Percentiles rank a stretch among this genome's conserved stretches.
phyloP scores from a whole-genome alignment of 2,329 filamentous ascomycete species.

The Monilinia fructigena region DNA sequence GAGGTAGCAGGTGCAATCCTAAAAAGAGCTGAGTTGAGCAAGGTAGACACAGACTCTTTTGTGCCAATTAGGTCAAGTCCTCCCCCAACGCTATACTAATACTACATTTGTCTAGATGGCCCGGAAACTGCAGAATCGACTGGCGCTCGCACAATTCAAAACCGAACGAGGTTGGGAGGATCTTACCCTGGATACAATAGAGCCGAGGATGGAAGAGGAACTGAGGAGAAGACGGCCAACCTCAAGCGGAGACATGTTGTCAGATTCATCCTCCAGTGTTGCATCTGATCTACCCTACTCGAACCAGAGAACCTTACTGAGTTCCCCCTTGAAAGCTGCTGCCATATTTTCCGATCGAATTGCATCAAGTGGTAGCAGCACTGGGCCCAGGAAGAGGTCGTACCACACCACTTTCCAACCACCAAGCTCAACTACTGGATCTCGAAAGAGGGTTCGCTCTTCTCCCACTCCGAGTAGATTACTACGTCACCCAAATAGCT shows the following conservation, averaged over 20 bases:
- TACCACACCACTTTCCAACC: slow-evolving; percentile 57
- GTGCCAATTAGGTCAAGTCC: slow-evolving; percentile 16
- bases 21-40: slow-evolving; percentile 72
- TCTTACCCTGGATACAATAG: slow-evolving; percentile 79
- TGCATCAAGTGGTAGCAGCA: slow-evolving; percentile 66
- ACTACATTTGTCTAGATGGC: slow-evolving; percentile 69
- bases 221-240: slow-evolving; percentile 63
- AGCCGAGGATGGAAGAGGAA: slow-evolving; percentile 79
- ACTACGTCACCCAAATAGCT: slow-evolving; percentile 51
- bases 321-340: slow-evolving; percentile 81
- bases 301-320: slow-evolving; percentile 56
- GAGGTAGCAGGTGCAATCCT: slow-evolving; percentile 67
- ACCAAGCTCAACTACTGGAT: slow-evolving; percentile 48
- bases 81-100: slow-evolving; percentile 27
- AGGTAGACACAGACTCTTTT: slow-evolving; percentile 55
- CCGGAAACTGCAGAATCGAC: slow-evolving; percentile 84
- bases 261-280: slow-evolving; percentile 77
- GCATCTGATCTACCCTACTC: slow-evolving; percentile 75
- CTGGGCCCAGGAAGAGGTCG: slow-evolving; percentile 62
- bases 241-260: slow-evolving; percentile 69
- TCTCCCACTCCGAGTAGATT: slow-evolving; percentile 62
- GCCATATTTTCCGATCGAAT: slow-evolving; percentile 78
- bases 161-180: slow-evolving; percentile 95
- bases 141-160: slow-evolving; percentile 96
- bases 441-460: slow-evolving; percentile 68